Evolutionary conservation across 2,329 filamentous ascomycete species (phyloP), one percentile per base, ranked within the genome.

Genomic region (Orbilia oligospora): DNA sequence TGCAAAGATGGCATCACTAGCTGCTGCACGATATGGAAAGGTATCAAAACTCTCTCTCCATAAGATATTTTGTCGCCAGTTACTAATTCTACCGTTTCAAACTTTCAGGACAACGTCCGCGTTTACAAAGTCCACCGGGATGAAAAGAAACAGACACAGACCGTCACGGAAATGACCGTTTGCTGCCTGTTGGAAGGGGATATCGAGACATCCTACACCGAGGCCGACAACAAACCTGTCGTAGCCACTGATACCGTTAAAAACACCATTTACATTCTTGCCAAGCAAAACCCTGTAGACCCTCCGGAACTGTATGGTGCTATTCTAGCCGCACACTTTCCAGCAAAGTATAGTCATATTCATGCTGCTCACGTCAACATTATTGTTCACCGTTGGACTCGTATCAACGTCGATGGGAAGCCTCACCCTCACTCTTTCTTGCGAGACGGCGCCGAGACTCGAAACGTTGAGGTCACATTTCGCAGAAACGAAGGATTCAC

Each of bases 171-270:
- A 86, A 97, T 97, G 91, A 97, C 94, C 48, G 92, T 99, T 82
- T 93, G 93, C 86, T 93, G 94, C 80, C 88, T 98, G 65, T 89
- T 99, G 33, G 94, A 98, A 87, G 96, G 96, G 82, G 92, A 94
- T 76, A 97, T 99, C 82, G 93, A 96, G 69, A 89, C 87, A 71
- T 93, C 92, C 90, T 93, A 87, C 84, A 99, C 95, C 80, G 85
- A 89, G 83, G 95, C 93, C 82, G 94, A 99, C 87, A 99, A 99
- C 88, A 92, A 91, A 83, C 93, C 97, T 81, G 90, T 99, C 76
- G 95, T 99, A 79, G 94, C 96, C 80, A 99, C 96, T 79, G 96
- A 99, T 86, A 95, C 94, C 27, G 97, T 98, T 87, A 99, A 99
- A 88, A 97, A 99, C 86, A 98, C 92, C 82, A 91, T 93, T 84